These are phyloP conservation scores for Seiridium cupressi DNA, from an alignment of 2,329 filamentous ascomycete genomes.

Conservation along the genomic window DNA sequence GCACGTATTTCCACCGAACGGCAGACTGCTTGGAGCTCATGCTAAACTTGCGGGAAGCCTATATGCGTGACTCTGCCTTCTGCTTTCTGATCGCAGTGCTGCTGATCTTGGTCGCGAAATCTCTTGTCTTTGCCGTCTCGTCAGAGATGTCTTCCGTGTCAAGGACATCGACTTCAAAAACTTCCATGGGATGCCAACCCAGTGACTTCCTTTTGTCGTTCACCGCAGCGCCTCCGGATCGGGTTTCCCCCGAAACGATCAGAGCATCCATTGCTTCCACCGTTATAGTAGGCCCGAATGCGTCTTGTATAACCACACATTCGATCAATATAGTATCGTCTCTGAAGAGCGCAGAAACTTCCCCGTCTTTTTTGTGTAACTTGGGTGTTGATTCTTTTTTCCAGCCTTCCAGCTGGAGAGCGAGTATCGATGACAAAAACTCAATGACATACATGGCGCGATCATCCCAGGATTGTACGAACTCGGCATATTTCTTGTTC, in stretches of 20 bases:
- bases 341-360: slow-evolving; percentile 57
- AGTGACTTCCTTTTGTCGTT: slow-evolving; percentile 77
- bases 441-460: slow-evolving; percentile 67
- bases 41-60: background rate
- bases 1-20: too few relatives aligned
- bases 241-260: slow-evolving; percentile 85
- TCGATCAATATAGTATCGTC: slow-evolving; percentile 64
- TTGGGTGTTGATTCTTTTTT: slow-evolving; percentile 37
- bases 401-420: slow-evolving; percentile 39
- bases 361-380: slow-evolving; percentile 33
- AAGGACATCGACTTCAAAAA: slow-evolving; percentile 89
- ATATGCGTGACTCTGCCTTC: slow-evolving; percentile 30
- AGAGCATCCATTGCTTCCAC: slow-evolving; percentile 76
- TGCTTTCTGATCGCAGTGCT: slow-evolving; percentile 76
- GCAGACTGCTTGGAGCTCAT: too few relatives aligned
- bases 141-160: slow-evolving; percentile 61
- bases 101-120: slow-evolving; percentile 83
- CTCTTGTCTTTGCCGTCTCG: slow-evolving; percentile 42
- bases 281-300: slow-evolving; percentile 87
- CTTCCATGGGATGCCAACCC: slow-evolving; percentile 72
- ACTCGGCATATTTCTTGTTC: slow-evolving; percentile 84
- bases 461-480: slow-evolving; percentile 76
- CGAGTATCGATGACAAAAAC: slow-evolving; percentile 69
- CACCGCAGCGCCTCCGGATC: slow-evolving; percentile 77
- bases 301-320: slow-evolving; percentile 82